Conservation (phyloP, 345 rosid genomes). For the Murraya koenigii region DNA sequence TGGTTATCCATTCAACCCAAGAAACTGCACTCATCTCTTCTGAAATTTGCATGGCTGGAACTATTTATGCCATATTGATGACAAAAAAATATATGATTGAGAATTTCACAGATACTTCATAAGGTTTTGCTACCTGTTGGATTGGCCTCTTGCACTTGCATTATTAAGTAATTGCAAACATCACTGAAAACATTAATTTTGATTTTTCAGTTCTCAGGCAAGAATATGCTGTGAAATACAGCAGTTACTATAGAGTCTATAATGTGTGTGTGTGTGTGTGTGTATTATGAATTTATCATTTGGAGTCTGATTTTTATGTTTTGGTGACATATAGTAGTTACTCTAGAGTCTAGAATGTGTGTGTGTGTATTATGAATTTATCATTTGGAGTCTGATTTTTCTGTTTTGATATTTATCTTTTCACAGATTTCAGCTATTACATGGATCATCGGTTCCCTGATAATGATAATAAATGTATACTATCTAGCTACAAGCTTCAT, state of each 20-base stretch:
- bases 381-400: background rate
- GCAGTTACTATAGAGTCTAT: background rate
- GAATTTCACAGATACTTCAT: background rate
- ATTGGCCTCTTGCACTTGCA: background rate
- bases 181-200: background rate
- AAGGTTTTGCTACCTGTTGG: background rate
- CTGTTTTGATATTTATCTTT: background rate
- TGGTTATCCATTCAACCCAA: background rate
- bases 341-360: background rate
- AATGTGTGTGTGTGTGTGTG: background rate
- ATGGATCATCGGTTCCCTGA: conserved; percentile 71
- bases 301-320: background rate
- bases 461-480: conserved; percentile 77
- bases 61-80: background rate
- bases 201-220: background rate
- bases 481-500: conserved; percentile 57
- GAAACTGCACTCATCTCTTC: background rate
- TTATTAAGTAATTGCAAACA: background rate
- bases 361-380: background rate
- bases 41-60: background rate
- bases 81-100: background rate
- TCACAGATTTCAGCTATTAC: conserved; percentile 66
- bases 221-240: background rate
- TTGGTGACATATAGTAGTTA: background rate
- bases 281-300: background rate